These are phyloP conservation scores for Candida gigantensis DNA, from an alignment of 1,139 yeast species.

Conservation along the genomic window DNA sequence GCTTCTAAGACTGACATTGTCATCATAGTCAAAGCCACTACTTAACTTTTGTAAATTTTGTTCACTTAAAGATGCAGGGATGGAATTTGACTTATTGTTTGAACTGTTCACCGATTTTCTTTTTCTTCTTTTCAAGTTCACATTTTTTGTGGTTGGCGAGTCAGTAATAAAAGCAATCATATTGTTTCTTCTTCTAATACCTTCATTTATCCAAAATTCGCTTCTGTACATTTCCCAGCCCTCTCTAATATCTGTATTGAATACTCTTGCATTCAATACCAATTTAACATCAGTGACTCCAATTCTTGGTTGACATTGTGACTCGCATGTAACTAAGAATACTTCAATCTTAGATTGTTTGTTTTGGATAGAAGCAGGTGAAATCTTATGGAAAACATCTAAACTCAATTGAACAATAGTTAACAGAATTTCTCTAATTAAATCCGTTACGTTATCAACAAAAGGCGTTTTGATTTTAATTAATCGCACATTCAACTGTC, in stretches of 20 bases:
- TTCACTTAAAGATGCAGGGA: slow-evolving; percentile 24
- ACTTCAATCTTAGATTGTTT: slow-evolving; percentile 40
- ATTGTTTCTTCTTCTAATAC: slow-evolving; percentile 61
- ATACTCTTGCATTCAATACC: slow-evolving; percentile 77
- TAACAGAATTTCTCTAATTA: slow-evolving; percentile 41
- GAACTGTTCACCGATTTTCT: slow-evolving; percentile 24
- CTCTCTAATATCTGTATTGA: slow-evolving; percentile 80
- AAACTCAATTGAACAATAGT: slow-evolving; percentile 30
- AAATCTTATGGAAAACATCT: slow-evolving; percentile 32
- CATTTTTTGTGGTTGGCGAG: slow-evolving; percentile 8
- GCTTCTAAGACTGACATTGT: slow-evolving; percentile 1
- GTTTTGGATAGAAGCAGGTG: slow-evolving; percentile 37
- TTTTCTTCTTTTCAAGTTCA: slow-evolving; percentile 35
- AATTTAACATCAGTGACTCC: slow-evolving; percentile 62
- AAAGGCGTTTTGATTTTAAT: slow-evolving; percentile 68
- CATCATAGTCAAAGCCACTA: slow-evolving; percentile 9
- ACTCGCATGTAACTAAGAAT: slow-evolving; percentile 44
- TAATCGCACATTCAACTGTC: slow-evolving; percentile 77
- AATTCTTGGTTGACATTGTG: slow-evolving; percentile 48
- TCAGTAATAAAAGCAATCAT: slow-evolving; percentile 37
- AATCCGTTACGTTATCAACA: slow-evolving; percentile 53
- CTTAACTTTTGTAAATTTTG: slow-evolving; percentile 26
- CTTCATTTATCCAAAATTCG: slow-evolving; percentile 91
- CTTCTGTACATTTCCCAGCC: slow-evolving; percentile 95
- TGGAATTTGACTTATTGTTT: slow-evolving; percentile 19